These are phyloP conservation scores for Botrytis medusae DNA, from an alignment of 2,329 filamentous ascomycete species.

Conservation along the genomic window DNA sequence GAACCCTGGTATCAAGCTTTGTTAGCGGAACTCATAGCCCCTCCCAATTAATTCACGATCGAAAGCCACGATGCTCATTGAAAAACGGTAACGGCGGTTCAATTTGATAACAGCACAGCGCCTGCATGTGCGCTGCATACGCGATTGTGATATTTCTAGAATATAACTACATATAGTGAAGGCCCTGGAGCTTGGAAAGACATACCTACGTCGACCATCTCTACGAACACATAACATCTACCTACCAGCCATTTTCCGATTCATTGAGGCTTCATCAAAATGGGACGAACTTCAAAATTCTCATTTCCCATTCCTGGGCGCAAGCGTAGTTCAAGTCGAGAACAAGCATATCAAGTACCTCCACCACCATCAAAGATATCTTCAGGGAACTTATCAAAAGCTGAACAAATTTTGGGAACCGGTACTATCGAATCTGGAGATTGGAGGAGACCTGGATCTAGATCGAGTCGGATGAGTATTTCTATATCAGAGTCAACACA, in stretches of 20 bases:
- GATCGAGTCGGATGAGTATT: slow-evolving; percentile 45
- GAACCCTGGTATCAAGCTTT: background rate
- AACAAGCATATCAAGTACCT: slow-evolving; percentile 21
- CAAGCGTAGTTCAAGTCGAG: slow-evolving; percentile 28
- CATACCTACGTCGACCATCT: background rate
- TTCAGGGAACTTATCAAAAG: slow-evolving; percentile 35
- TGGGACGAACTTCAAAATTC: slow-evolving; percentile 42
- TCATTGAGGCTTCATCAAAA: slow-evolving; percentile 25
- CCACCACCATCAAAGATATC: slow-evolving; percentile 10
- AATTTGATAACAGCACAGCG: slow-evolving; percentile 13
- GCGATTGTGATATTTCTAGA: background rate
- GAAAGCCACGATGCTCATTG: slow-evolving; percentile 21
- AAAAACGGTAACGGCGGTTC: slow-evolving; percentile 11
- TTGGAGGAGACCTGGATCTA: slow-evolving; percentile 35
- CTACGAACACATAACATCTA: background rate
- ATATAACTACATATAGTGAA: background rate
- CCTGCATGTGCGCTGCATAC: slow-evolving; percentile 14
- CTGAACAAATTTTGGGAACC: slow-evolving; percentile 37
- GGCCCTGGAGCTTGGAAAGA: background rate
- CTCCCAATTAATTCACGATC: slow-evolving; percentile 9
- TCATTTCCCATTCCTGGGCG: slow-evolving; percentile 41
- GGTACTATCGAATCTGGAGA: slow-evolving; percentile 25
- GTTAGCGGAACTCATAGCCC: slow-evolving; percentile 8
- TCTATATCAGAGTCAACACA: slow-evolving; percentile 41
- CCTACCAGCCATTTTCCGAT: background rate